A percentile compares a stretch with the other conserved stretches of the same genome.
phyloP scores from a whole-genome alignment of 352 stramenopile species.

The Phytophthora melonis region DNA sequence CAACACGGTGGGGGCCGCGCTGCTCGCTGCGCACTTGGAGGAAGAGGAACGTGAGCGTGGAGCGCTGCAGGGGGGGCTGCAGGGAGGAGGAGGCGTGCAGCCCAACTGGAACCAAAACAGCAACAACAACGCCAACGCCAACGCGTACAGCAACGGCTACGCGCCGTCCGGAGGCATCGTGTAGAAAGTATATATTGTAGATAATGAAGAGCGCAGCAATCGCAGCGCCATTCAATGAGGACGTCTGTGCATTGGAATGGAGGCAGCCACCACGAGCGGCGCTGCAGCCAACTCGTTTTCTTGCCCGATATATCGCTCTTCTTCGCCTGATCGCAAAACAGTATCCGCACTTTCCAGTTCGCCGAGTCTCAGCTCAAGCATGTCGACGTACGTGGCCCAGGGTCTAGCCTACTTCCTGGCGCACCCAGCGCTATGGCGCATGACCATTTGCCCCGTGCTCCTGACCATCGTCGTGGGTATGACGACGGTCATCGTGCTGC shows the following conservation, averaged over 20 bases:
- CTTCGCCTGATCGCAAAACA: slow-evolving; percentile 7
- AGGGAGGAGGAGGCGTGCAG: slow-evolving; percentile 11
- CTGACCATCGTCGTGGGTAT: slow-evolving; percentile 55
- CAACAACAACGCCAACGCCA: background rate
- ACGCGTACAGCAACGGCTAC: slow-evolving; percentile 29
- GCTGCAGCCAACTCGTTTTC: slow-evolving; percentile 14
- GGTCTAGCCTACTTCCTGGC: slow-evolving; percentile 55
- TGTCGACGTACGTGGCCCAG: slow-evolving; percentile 47
- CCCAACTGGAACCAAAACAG: slow-evolving; percentile 19
- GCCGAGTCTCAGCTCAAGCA: slow-evolving; percentile 16
- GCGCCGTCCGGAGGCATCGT: slow-evolving; percentile 34
- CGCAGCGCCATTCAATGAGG: background rate
- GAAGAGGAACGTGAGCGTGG: slow-evolving; percentile 40
- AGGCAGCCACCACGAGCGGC: slow-evolving; percentile 15
- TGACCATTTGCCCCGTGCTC: slow-evolving; percentile 57
- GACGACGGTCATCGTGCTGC: slow-evolving; percentile 54
- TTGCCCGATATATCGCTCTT: background rate
- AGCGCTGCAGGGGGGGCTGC: slow-evolving; percentile 4
- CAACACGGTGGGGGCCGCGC: slow-evolving; percentile 72
- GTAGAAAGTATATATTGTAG: slow-evolving; percentile 17
- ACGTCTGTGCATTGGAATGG: slow-evolving; percentile 1
- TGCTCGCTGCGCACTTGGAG: slow-evolving; percentile 74
- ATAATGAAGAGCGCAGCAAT: slow-evolving; percentile 1
- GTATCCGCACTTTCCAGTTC: slow-evolving; percentile 18
- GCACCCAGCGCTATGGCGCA: slow-evolving; percentile 56